These are phyloP conservation scores for Delphinella strobiligena DNA, from an alignment of 2,329 filamentous ascomycete genomes.

Conservation along the genomic window DNA sequence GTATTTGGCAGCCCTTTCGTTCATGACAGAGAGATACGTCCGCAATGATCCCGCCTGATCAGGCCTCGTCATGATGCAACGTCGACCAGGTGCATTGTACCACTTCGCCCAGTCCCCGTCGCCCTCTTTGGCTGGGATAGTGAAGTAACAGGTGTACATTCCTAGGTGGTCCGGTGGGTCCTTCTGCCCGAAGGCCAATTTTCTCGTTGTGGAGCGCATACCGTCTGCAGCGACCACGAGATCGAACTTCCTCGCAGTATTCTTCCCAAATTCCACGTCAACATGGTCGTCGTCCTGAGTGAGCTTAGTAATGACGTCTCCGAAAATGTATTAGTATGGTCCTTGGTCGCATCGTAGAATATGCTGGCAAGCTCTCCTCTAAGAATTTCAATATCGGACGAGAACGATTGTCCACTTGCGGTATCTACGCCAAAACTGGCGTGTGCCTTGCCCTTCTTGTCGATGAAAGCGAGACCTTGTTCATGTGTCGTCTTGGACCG, in stretches of 20 bases:
- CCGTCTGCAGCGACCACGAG: constrained; percentile 23
- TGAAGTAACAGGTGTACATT: constrained; percentile 22
- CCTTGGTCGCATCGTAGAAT: constrained; percentile 22
- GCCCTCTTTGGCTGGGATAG: constrained; percentile 13
- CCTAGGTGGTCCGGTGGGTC: constrained; percentile 13
- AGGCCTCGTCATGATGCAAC: constrained; percentile 13
- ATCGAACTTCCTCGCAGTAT: constrained; percentile 13
- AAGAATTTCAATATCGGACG: constrained; percentile 44
- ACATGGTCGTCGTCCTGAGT: constrained; percentile 16
- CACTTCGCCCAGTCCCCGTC: constrained; percentile 20
- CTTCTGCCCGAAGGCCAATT: constrained; percentile 15
- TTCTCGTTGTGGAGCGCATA: constrained; percentile 17
- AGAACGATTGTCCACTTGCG: constrained; percentile 18
- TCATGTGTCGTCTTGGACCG: constrained; percentile 26
- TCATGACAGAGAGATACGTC: neutral
- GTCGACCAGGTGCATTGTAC: constrained; percentile 18
- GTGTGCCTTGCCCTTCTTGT: constrained; percentile 13
- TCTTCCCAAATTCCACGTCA: constrained; percentile 16
- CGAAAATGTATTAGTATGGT: constrained; percentile 16
- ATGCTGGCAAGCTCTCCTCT: constrained; percentile 38
- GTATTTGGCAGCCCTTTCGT: neutral
- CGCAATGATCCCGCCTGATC: neutral
- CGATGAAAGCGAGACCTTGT: constrained; percentile 28
- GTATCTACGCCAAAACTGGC: constrained; percentile 3
- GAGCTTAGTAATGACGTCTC: constrained; percentile 14